phyloP scores from a whole-genome alignment of 768 basidiomycete genomes.

The Mrakia gelida region DNA sequence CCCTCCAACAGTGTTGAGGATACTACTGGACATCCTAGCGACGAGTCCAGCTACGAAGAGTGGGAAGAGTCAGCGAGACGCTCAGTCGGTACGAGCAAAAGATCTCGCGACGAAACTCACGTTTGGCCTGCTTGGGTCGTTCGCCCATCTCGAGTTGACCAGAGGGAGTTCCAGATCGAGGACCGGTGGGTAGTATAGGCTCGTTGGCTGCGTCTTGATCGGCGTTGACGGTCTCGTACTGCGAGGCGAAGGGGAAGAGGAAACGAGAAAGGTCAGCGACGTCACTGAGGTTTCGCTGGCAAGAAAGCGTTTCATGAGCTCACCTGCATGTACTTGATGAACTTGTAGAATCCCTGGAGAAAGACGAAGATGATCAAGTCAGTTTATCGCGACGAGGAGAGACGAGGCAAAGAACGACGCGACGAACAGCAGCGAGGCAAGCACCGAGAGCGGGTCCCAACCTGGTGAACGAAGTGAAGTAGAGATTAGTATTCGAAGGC shows the following conservation, averaged over 20 bases:
- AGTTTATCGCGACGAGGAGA: neutral
- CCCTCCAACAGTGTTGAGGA: neutral
- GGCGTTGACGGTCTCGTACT: slow-evolving; percentile 18
- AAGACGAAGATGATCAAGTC: neutral
- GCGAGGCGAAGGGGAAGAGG: neutral
- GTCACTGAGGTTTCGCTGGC: too few relatives aligned
- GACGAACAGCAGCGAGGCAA: slow-evolving; percentile 22
- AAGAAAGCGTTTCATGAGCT: neutral
- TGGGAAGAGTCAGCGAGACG: neutral
- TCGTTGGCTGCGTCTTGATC: slow-evolving; percentile 1
- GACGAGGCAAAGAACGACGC: too few relatives aligned
- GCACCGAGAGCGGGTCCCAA: slow-evolving; percentile 21
- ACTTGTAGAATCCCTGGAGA: slow-evolving; percentile 21
- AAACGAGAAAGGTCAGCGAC: neutral
- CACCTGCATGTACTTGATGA: slow-evolving; percentile 25
- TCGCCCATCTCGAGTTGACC: neutral
- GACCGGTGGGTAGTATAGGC: neutral
- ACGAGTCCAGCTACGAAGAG: neutral
- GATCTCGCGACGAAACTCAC: neutral
- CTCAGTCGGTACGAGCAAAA: too few relatives aligned
- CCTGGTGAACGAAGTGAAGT: neutral
- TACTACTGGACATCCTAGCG: neutral
- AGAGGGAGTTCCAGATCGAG: neutral
- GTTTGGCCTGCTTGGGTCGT: neutral
- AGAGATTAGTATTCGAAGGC: too few relatives aligned